Base-by-base conservation (phyloP, 192 early-diverging fungal genomes). In the Rhizophagus clarus region DNA sequence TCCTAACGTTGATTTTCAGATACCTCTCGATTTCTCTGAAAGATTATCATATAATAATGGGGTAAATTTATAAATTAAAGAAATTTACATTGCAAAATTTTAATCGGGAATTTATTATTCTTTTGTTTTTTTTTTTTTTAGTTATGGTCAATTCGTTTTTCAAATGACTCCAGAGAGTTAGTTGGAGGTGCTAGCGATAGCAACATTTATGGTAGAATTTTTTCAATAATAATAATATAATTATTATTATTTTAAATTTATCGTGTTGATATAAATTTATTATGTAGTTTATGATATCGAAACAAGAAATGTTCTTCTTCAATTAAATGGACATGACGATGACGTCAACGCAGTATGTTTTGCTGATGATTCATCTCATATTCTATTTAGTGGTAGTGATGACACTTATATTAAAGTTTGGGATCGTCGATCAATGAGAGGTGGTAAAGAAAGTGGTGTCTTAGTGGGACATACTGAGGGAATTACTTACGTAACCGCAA, bases 381-480 rank as follows among this genome's bases (percentile, higher is more conserved):
- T 94, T 26, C 78, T 94, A 4, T 84, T 88, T 31, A 90, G 88
- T 40, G 93, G 90, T 9, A 85, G 83, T 32, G 93, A 94, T 74
- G 93, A 93, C 77, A 56, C 76, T 22, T 51, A 79, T n/a, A 86
- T 93, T 22, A 89, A 87, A 83, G 88, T 89, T 4, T 89, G 88
- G 92, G 93, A 90, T 86, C 83, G 89, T 20, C 84, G 90, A 14
- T 88, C 88, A 0, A 80, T 89, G 80, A 80, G 85, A 11, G 34
- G 69, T 49, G 83, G 82, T 47, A 76, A 66, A 24, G 87, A 91
- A 15, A 85, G 88, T 4, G 93, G 93, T 11, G 83, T 92, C 10
- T 81, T 94, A 17, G 82, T 89, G 3, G 93, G 93, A 8, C 93
- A 94, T 81, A 87, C 91, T 3, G 91, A 94, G 81, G 93, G 93